Evolutionary conservation across 176 grass and related monocot species (phyloP).

Genomic region (Musa itinerans): DNA sequence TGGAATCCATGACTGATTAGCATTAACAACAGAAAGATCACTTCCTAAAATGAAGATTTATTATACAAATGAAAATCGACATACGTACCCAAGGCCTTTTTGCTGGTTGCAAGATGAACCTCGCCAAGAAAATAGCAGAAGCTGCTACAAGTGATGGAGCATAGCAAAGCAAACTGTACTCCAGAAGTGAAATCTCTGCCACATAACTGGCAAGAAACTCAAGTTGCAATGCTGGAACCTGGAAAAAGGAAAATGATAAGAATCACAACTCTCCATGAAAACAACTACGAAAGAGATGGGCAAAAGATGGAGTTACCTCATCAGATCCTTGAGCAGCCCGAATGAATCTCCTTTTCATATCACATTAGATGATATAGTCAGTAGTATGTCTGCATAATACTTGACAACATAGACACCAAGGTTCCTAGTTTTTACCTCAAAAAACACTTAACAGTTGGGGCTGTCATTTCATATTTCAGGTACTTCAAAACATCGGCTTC

Average conservation of each 20-base stretch:
- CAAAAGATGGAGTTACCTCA: slow-evolving; percentile 42
- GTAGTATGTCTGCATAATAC: too few relatives aligned
- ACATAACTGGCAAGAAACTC: slow-evolving; percentile 88
- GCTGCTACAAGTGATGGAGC: slow-evolving; percentile 75
- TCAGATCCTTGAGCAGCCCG: slow-evolving; percentile 74
- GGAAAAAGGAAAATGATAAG: slow-evolving; percentile 20
- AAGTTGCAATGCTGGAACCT: slow-evolving; percentile 71
- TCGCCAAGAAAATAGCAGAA: slow-evolving; percentile 78
- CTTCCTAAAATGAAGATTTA: neutral
- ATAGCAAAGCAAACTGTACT: slow-evolving; percentile 76
- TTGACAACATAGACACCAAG: neutral
- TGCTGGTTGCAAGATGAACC: slow-evolving; percentile 78
- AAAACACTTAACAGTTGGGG: slow-evolving; percentile 84
- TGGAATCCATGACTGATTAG: too few relatives aligned
- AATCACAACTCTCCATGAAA: neutral
- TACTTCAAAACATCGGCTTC: slow-evolving; percentile 78
- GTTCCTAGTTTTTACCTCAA: slow-evolving; percentile 46
- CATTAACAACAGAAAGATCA: too few relatives aligned
- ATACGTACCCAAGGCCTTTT: slow-evolving; percentile 67
- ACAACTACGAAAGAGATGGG: neutral
- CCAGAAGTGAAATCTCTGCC: slow-evolving; percentile 78
- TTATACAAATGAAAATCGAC: slow-evolving; percentile 2
- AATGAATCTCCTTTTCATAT: slow-evolving; percentile 63
- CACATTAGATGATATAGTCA: too few relatives aligned
- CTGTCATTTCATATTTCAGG: slow-evolving; percentile 93